Percentiles rank a stretch among this genome's conserved stretches.
phyloP scores from a whole-genome alignment of 495 filamentous ascomycete species.

The Tuber aestivum region DNA sequence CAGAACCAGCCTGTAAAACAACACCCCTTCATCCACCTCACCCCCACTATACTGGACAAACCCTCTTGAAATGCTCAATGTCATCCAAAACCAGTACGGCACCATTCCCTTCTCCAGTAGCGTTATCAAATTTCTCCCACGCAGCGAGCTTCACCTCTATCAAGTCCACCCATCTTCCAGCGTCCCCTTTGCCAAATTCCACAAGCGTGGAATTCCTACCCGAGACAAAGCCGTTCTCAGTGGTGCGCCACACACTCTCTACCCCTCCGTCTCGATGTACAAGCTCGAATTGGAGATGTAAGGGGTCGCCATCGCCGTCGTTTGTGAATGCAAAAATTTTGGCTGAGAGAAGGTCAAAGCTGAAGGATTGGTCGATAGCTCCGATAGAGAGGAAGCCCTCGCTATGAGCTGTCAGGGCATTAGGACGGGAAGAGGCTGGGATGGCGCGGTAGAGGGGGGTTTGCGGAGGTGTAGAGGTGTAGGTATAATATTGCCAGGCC shows the following conservation, averaged over 20 bases:
- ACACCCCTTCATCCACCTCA: neutral
- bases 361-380: conserved; percentile 6
- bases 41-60: neutral
- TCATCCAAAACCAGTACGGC: conserved; percentile 22
- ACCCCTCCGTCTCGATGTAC: neutral
- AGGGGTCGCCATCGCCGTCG: neutral
- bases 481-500: conserved; percentile 21
- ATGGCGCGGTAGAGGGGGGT: conserved; percentile 10
- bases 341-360: conserved; percentile 16
- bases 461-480: neutral
- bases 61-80: conserved; percentile 21
- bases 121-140: conserved; percentile 18
- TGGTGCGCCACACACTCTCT: neutral
- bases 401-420: conserved; percentile 14
- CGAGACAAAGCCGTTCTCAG: conserved; percentile 10
- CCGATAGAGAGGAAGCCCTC: conserved; percentile 12
- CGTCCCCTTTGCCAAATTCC: neutral
- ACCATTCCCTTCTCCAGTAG: conserved; percentile 7
- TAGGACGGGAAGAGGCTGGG: conserved; percentile 9
- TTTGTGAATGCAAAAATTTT: conserved; percentile 13
- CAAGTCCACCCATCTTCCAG: conserved; percentile 9
- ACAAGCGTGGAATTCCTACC: neutral
- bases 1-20: neutral
- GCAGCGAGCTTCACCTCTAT: conserved; percentile 14
- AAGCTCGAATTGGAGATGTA: conserved; percentile 11